Evolutionary conservation across 2,329 filamentous ascomycete species (phyloP).

Genomic region (Albifimbria verrucaria): DNA sequence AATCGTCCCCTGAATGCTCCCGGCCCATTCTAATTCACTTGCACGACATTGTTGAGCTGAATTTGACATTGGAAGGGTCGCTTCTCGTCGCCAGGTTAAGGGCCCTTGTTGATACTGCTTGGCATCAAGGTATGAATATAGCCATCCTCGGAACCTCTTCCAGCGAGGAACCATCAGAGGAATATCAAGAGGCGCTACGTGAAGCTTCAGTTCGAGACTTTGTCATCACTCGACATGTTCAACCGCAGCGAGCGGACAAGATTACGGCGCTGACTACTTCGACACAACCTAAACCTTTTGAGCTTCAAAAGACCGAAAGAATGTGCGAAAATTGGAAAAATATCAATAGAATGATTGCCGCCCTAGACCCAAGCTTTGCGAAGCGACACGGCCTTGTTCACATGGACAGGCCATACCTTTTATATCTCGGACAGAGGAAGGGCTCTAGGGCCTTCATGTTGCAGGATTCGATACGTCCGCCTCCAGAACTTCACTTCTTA

Average conservation of each 20-base stretch:
- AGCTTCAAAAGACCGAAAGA: constrained; percentile 34
- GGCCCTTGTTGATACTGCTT: constrained; percentile 66
- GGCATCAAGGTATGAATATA: constrained; percentile 68
- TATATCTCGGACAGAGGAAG: constrained; percentile 2
- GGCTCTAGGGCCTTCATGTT: constrained; percentile 24
- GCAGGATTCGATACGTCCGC: constrained; percentile 31
- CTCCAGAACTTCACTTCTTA: constrained; percentile 36
- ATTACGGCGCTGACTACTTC: background rate
- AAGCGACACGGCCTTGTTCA: constrained; percentile 13
- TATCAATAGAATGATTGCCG: constrained; percentile 42
- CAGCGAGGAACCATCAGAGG: constrained; percentile 44
- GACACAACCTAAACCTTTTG: constrained; percentile 5
- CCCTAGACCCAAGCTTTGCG: constrained; percentile 28
- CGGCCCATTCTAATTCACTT: constrained; percentile 70
- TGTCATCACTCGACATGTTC: constrained; percentile 33
- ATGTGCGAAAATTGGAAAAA: constrained; percentile 44
- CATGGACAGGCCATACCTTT: background rate
- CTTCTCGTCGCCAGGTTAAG: constrained; percentile 69
- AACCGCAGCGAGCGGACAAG: constrained; percentile 23
- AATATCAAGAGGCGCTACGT: constrained; percentile 36
- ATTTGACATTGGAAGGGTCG: constrained; percentile 64
- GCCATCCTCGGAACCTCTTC: constrained; percentile 78
- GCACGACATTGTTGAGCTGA: constrained; percentile 77
- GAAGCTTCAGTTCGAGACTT: constrained; percentile 39
- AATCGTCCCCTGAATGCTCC: constrained; percentile 25